These are phyloP conservation scores for Fusarium keratoplasticum DNA, from an alignment of 2,329 filamentous ascomycete species.

Conservation along the genomic window DNA sequence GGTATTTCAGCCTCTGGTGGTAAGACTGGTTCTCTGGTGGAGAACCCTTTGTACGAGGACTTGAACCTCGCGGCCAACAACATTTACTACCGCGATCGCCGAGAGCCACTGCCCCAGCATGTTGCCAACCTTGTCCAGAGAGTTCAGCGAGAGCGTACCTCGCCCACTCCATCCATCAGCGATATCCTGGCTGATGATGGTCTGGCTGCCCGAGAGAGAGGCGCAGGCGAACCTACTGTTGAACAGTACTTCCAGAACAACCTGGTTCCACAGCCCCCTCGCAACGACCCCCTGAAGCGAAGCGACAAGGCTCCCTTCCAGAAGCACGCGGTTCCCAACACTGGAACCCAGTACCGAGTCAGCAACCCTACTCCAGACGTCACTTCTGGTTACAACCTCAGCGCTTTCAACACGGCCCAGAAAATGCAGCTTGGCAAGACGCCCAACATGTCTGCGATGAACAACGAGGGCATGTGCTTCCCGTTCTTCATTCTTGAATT, in stretches of 20 bases:
- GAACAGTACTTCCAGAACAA: not conserved
- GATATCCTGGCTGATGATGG: not conserved
- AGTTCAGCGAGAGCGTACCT: not conserved
- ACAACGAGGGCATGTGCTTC: not conserved
- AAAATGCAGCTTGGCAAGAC: conserved; percentile 1
- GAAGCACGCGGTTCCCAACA: conserved; percentile 8
- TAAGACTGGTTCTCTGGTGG: not conserved
- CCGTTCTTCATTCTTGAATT: conserved; percentile 35
- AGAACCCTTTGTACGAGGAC: not conserved
- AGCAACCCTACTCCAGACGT: conserved; percentile 22
- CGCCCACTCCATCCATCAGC: not conserved
- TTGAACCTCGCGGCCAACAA: not conserved
- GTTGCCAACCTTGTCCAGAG: not conserved
- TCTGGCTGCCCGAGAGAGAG: not conserved
- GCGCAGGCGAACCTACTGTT: not conserved
- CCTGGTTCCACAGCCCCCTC: not conserved
- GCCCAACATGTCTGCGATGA: not conserved
- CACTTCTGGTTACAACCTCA: conserved; percentile 14
- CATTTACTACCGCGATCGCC: not conserved
- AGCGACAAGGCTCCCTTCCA: not conserved
- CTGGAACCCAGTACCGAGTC: not conserved
- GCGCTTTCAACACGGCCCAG: not conserved
- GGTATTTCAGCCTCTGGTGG: not conserved
- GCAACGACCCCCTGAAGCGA: not conserved
- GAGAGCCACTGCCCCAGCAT: not conserved